These are phyloP conservation scores for Fomes fomentarius DNA, from an alignment of 1,284 basidiomycete genomes.

Conservation along the genomic window DNA sequence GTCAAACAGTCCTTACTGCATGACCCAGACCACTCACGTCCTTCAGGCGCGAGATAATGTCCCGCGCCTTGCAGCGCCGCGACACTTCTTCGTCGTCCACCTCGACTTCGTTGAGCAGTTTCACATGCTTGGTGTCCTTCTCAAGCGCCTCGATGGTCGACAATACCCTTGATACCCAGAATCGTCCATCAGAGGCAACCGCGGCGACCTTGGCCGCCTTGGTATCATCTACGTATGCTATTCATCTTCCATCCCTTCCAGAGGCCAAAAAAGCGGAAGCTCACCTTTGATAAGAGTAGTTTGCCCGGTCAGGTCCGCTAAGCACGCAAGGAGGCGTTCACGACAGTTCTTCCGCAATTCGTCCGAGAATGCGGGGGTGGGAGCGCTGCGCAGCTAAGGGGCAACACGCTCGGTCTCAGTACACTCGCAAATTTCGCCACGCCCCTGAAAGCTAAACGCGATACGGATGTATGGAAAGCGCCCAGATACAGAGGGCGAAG, in stretches of 20 bases:
- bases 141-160: conserved; percentile 63
- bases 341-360: conserved; percentile 68
- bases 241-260: background rate
- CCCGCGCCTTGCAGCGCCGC: conserved; percentile 51
- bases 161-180: conserved; percentile 81
- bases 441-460: background rate
- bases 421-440: conserved; percentile 6
- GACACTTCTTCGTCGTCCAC: conserved; percentile 59
- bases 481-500: background rate
- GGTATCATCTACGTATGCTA: conserved; percentile 39
- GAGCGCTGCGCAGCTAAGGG: conserved; percentile 59
- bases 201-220: conserved; percentile 60
- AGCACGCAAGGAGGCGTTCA: conserved; percentile 70
- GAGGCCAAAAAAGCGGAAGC: background rate
- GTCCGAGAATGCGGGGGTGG: conserved; percentile 77
- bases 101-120: conserved; percentile 55
- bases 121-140: conserved; percentile 72
- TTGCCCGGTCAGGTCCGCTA: conserved; percentile 77
- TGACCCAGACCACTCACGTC: conserved; percentile 40
- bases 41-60: conserved; percentile 50
- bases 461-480: background rate
- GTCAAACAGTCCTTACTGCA: background rate
- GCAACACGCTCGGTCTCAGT: conserved; percentile 13
- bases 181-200: conserved; percentile 70
- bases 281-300: conserved; percentile 48